Conservation (phyloP, 768 basidiomycete species). For the Xanthoconium stramineum region DNA sequence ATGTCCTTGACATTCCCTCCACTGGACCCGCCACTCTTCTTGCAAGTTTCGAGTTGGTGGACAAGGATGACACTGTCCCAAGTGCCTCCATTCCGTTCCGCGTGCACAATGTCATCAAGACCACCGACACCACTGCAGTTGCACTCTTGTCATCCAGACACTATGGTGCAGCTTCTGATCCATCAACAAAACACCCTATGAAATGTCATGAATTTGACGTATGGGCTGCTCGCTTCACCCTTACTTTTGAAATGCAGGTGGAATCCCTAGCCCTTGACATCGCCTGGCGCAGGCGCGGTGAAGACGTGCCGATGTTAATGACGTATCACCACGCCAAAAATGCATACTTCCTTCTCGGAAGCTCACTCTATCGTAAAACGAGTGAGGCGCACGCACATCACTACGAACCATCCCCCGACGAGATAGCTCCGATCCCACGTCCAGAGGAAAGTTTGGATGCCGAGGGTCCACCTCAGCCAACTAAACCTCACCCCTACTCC, state of each 20-base stretch:
- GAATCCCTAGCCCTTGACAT: constrained; percentile 44
- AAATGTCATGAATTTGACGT: constrained; percentile 56
- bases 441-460: constrained; percentile 53
- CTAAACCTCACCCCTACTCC: constrained; percentile 77
- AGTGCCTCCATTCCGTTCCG: constrained; percentile 37
- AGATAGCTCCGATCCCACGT: constrained; percentile 68
- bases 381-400: constrained; percentile 29
- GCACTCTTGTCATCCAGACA: constrained; percentile 60
- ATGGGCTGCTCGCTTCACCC: constrained; percentile 54
- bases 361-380: constrained; percentile 49
- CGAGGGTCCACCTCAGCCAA: constrained; percentile 28
- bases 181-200: constrained; percentile 17
- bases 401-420: constrained; percentile 62
- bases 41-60: constrained; percentile 49
- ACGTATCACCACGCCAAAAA: constrained; percentile 44
- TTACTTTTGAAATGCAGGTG: constrained; percentile 36
- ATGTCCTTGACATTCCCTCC: constrained; percentile 49
- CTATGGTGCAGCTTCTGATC: constrained; percentile 32
- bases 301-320: constrained; percentile 64
- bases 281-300: constrained; percentile 67
- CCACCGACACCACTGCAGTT: constrained; percentile 39
- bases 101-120: constrained; percentile 33
- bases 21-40: constrained; percentile 41
- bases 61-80: constrained; percentile 20
- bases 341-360: constrained; percentile 56